These are phyloP conservation scores for Pythium rhizo-oryzae DNA, from an alignment of 352 stramenopile species.

Conservation along the genomic window DNA sequence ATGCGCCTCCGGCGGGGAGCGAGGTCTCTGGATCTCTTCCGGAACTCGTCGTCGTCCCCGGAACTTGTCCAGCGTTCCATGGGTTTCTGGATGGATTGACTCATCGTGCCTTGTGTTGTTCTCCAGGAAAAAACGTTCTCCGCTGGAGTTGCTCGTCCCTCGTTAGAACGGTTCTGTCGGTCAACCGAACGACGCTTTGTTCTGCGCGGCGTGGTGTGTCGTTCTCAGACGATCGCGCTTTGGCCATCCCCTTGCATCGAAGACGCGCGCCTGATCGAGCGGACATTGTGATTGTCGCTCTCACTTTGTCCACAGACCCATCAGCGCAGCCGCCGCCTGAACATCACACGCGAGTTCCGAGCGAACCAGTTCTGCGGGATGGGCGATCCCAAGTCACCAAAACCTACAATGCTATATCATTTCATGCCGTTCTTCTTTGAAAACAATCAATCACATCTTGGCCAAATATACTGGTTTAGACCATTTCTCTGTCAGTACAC, in stretches of 20 bases:
- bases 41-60: not conserved
- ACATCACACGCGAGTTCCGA: not conserved
- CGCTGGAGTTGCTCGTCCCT: not conserved
- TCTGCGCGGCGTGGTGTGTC: not conserved
- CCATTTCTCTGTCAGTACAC: not conserved
- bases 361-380: not conserved
- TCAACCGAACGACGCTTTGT: not conserved
- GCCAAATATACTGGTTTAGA: not conserved
- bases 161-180: not conserved
- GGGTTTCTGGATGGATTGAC: not conserved
- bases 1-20: not conserved
- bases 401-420: not conserved
- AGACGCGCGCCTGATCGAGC: not conserved
- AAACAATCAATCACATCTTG: too few relatives aligned
- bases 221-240: constrained; percentile 1
- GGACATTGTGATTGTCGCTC: not conserved
- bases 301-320: constrained; percentile 1
- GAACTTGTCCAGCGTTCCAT: not conserved
- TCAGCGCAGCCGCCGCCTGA: constrained; percentile 7
- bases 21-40: constrained; percentile 14
- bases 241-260: not conserved
- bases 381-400: not conserved
- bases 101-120: not conserved
- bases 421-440: not conserved
- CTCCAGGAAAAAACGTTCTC: not conserved